phyloP scores from a whole-genome alignment of 2,329 filamentous ascomycete species.

The Pseudocercospora crystallina region DNA sequence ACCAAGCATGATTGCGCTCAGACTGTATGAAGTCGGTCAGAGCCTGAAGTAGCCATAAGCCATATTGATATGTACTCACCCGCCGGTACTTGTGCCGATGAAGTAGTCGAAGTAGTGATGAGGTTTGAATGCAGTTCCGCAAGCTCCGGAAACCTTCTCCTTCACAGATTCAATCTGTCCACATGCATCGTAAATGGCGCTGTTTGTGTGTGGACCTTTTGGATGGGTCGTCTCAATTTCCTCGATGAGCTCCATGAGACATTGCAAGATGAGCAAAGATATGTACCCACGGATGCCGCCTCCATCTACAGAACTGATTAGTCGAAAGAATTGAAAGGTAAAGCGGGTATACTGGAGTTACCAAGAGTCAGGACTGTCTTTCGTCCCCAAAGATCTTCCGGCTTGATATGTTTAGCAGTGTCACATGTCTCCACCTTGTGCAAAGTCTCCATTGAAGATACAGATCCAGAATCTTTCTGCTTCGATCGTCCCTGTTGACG shows the following conservation, averaged over 20 bases:
- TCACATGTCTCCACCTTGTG: too few species aligned
- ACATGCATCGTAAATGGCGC: too few species aligned
- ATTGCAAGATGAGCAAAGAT: slow-evolving; percentile 17
- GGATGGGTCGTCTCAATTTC: slow-evolving; percentile 2
- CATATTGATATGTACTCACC: slow-evolving; percentile 1
- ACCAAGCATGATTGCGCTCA: slow-evolving; percentile 28
- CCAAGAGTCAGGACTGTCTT: background rate
- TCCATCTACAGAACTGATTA: slow-evolving; percentile 13
- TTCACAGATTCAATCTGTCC: too few species aligned
- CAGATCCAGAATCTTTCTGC: too few species aligned
- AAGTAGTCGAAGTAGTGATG: slow-evolving; percentile 28
- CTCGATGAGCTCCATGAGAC: slow-evolving; percentile 15
- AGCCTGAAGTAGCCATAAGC: background rate
- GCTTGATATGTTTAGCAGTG: background rate
- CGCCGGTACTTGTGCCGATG: slow-evolving; percentile 25
- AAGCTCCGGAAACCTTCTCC: too few species aligned
- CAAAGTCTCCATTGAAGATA: too few species aligned
- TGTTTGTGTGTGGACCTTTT: too few species aligned
- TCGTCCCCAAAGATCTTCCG: background rate
- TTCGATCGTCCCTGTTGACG: too few species aligned
- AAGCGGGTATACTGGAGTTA: background rate
- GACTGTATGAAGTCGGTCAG: background rate
- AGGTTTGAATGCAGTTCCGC: slow-evolving; percentile 11
- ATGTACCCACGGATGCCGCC: slow-evolving; percentile 24
- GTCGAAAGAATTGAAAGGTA: background rate